Evolutionary conservation across 2,329 filamentous ascomycete species (phyloP).

Genomic region (Penicillium hordei): DNA sequence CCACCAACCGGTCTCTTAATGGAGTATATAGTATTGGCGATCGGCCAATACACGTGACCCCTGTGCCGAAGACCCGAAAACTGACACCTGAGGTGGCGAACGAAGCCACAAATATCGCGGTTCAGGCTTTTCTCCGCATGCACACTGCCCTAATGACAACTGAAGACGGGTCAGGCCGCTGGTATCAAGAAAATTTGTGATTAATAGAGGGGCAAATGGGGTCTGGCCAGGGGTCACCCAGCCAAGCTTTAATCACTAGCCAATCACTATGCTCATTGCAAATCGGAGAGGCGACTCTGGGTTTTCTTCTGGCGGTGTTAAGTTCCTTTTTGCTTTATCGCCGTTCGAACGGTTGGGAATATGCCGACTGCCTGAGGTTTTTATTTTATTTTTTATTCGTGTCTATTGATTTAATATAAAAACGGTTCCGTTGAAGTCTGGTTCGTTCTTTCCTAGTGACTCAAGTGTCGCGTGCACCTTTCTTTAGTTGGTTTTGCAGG

Average conservation of each 20-base stretch:
- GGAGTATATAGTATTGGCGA: background rate
- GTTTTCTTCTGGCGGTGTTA: background rate
- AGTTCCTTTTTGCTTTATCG: background rate
- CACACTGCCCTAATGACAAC: background rate
- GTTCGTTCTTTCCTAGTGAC: background rate
- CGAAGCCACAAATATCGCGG: background rate
- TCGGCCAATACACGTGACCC: background rate
- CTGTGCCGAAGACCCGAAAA: conserved; percentile 7
- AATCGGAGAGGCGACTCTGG: background rate
- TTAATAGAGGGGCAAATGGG: background rate
- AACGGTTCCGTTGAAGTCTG: background rate
- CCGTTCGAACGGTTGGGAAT: background rate
- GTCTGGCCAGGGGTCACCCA: background rate
- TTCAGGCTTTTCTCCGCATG: background rate
- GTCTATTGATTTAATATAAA: background rate
- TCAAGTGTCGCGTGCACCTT: background rate
- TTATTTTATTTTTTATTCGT: background rate
- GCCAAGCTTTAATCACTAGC: conserved; percentile 2
- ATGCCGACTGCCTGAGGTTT: background rate
- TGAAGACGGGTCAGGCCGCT: conserved; percentile 6
- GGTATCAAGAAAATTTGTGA: background rate
- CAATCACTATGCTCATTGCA: background rate
- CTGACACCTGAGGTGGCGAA: conserved; percentile 1
- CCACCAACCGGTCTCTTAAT: background rate
- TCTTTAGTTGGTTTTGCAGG: background rate